Evolutionary conservation across 257 asterid genomes (phyloP).

Genomic region (Ligustrum vulgare): DNA sequence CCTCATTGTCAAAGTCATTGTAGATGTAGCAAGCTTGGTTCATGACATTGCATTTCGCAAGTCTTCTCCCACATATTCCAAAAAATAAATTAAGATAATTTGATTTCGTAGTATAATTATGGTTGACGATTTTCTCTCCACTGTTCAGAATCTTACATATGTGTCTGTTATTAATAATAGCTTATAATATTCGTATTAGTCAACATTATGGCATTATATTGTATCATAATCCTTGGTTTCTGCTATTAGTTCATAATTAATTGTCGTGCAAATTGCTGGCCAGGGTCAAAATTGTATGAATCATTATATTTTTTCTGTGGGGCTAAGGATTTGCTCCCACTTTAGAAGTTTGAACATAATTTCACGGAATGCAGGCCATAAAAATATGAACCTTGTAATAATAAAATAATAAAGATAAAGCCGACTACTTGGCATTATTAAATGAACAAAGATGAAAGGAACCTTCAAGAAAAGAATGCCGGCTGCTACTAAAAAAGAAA

Average conservation of each 20-base stretch:
- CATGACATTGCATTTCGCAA: neutral
- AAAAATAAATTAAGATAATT: neutral
- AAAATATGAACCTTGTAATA: slow-evolving; percentile 12
- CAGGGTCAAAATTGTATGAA: slow-evolving; percentile 40
- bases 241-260: slow-evolving; percentile 24
- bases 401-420: slow-evolving; percentile 26
- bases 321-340: slow-evolving; percentile 43
- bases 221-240: slow-evolving; percentile 33
- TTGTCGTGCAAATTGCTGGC: slow-evolving; percentile 44
- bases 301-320: slow-evolving; percentile 25
- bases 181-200: slow-evolving; percentile 21
- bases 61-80: neutral
- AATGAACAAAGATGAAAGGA: slow-evolving; percentile 22
- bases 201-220: slow-evolving; percentile 11
- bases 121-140: neutral
- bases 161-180: slow-evolving; percentile 9
- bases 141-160: neutral
- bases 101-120: neutral
- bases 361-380: slow-evolving; percentile 23
- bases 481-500: slow-evolving; percentile 21
- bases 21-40: too few species aligned
- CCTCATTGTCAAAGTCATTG: too few species aligned
- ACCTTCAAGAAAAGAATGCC: slow-evolving; percentile 23
- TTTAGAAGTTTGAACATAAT: slow-evolving; percentile 32
- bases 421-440: slow-evolving; percentile 23